phyloP scores from a whole-genome alignment of 306 rosid species.

The Cucumis sativus region Cucumber_9930_V3 NC_026660.2:5151501-5152000 shows the following conservation, averaged over 20 bases:
- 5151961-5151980: background rate
- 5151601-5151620: too few relatives aligned
- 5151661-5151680: background rate
- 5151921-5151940: conserved; percentile 58
- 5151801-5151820: conserved; percentile 65
- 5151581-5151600: too few relatives aligned
- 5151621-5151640: too few relatives aligned
- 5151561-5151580: too few relatives aligned
- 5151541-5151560: too few relatives aligned
- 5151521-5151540: too few relatives aligned
- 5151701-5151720: background rate
- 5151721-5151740: background rate
- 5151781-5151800: background rate
- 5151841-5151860: conserved; percentile 78
- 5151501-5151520: too few relatives aligned
- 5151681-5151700: background rate
- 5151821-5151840: conserved; percentile 61
- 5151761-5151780: background rate
- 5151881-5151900: conserved; percentile 50
- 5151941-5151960: conserved; percentile 30
- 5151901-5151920: conserved; percentile 56
- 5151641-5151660: background rate
- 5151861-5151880: conserved; percentile 66
- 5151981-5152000: background rate
- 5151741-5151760: background rate